A percentile compares a stretch with the other conserved stretches of the same genome.
Evolutionary conservation across 768 basidiomycete species (phyloP).

Genomic region (Gymnopilus junonius): DNA sequence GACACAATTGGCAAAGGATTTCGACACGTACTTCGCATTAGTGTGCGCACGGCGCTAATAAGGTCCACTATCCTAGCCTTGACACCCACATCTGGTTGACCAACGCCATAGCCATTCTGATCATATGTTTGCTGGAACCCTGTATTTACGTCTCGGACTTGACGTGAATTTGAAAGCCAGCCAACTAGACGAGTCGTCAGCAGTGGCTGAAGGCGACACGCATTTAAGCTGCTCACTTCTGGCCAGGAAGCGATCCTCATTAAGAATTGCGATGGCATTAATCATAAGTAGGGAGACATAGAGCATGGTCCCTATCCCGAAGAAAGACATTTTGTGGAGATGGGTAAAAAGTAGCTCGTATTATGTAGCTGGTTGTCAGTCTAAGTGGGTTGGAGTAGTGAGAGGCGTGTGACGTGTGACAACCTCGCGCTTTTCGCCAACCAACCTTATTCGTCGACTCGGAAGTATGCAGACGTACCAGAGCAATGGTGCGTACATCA

Average conservation of each 20-base stretch:
- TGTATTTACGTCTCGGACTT: constrained; percentile 57
- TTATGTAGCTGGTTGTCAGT: background rate
- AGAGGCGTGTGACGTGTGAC: background rate
- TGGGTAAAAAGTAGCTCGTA: background rate
- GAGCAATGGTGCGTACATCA: constrained; percentile 25
- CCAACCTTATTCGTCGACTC: background rate
- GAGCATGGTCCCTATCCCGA: constrained; percentile 78
- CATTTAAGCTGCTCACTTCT: constrained; percentile 62
- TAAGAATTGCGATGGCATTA: constrained; percentile 94
- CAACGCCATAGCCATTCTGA: constrained; percentile 59
- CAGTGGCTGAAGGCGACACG: constrained; percentile 1
- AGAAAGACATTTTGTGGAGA: constrained; percentile 46
- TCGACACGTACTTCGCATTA: constrained; percentile 89
- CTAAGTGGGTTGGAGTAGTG: background rate
- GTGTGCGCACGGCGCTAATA: constrained; percentile 92
- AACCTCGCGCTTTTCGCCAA: background rate
- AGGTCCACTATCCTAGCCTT: constrained; percentile 90
- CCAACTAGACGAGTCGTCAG: constrained; percentile 62
- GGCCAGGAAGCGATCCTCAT: constrained; percentile 95
- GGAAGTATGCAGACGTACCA: constrained; percentile 33
- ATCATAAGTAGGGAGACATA: constrained; percentile 88
- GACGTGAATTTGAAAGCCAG: constrained; percentile 74
- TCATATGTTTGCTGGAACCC: constrained; percentile 73
- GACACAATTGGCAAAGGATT: constrained; percentile 14
- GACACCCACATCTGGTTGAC: constrained; percentile 63